These are phyloP conservation scores for Blastocystis sp. DNA, from an alignment of 352 stramenopile species.

Conservation along the genomic window DNA sequence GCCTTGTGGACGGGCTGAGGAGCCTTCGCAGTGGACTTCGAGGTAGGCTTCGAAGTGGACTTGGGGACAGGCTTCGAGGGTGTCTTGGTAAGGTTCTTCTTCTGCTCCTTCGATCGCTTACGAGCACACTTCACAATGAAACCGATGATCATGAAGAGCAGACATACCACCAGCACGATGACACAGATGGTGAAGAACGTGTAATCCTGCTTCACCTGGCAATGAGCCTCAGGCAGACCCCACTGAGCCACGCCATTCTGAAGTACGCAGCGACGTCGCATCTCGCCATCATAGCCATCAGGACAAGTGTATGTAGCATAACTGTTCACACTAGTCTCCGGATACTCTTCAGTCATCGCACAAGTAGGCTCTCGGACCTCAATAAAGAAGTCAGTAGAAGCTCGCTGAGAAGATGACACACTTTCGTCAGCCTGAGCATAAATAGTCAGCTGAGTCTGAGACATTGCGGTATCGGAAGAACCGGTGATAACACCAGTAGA, in stretches of 20 bases:
- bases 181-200: constrained; percentile 14
- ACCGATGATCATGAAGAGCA: constrained; percentile 14
- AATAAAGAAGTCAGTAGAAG: neutral
- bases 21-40: neutral
- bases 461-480: neutral
- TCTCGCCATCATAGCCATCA: constrained; percentile 23
- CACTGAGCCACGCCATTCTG: neutral
- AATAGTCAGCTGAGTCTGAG: neutral
- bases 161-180: constrained; percentile 15
- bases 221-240: neutral
- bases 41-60: neutral
- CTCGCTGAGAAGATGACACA: neutral
- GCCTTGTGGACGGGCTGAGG: neutral
- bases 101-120: neutral
- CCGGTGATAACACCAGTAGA: constrained; percentile 3
- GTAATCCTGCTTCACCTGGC: constrained; percentile 23
- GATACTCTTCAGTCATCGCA: neutral
- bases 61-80: neutral
- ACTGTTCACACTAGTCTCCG: neutral
- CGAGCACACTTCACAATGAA: neutral
- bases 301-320: neutral
- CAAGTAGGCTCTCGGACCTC: neutral
- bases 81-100: neutral
- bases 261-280: constrained; percentile 1
- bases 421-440: neutral